Evolutionary conservation across 306 rosid genomes (phyloP), one percentile per base, ranked within the genome.

Genomic region (Boehmeria nivea): DNA sequence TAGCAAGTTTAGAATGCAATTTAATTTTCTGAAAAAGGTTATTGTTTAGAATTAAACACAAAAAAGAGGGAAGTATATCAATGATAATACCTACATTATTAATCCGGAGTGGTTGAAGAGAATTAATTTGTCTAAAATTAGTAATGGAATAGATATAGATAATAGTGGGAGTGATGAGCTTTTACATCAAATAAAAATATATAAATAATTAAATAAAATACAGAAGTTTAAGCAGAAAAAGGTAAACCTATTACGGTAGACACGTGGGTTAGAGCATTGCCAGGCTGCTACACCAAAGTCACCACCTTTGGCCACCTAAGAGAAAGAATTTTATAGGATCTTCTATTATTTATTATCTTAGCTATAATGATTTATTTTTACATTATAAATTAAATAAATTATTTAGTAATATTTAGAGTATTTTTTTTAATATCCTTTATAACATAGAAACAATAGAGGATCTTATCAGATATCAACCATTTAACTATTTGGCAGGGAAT

Each of bases 201-300:
- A n/a, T n/a, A n/a, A n/a, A n/a, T n/a, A n/a, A n/a, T n/a, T n/a
- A n/a, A n/a, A n/a, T n/a, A n/a, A n/a, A 22, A 25, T 51, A 23
- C 2, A 15, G 15, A 34, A 51, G 3, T 33, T 19, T 51, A 12
- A 22, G 17, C 3, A 33, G 1, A 16, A 53, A 28, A 53, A 28
- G 59, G 59, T 54, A 17, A 40, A 12, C 13, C 23, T 19, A 54
- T 6, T 20, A 19, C 8, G 31, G 19, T 13, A 38, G 20, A 38
- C 61, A 38, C 15, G 61, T 57, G 61, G 47, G 14, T 33, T 31
- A 54, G 43, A 39, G 48, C 33, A 33, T 1, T 37, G 19, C 59
- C 59, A 54, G 59, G 59, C 59, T 54, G 59, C 20, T 27, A 56
- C 46, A 56, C 3, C 26, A 38, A n/a, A 3, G 16, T n/a, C n/a